These are phyloP conservation scores for Rosa persica DNA, from an alignment of 306 rosid genomes.

Conservation along the genomic window DNA sequence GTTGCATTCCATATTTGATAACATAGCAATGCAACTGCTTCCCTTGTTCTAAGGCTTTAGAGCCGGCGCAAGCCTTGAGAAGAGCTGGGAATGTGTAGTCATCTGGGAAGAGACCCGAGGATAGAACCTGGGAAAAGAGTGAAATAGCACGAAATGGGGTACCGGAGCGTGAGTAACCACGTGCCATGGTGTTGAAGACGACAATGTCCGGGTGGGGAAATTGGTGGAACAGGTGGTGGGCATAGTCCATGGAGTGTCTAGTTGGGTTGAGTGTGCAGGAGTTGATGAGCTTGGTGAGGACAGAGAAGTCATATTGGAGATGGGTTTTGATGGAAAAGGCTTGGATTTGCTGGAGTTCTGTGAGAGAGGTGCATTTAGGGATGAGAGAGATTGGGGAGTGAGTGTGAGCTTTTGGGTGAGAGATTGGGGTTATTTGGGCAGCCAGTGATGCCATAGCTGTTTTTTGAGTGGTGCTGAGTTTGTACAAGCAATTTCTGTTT, in stretches of 20 bases:
- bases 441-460: constrained; percentile 46
- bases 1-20: constrained; percentile 50
- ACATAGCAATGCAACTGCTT: constrained; percentile 68
- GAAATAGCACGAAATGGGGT: constrained; percentile 56
- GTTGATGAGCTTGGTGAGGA: constrained; percentile 58
- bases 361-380: constrained; percentile 62
- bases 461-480: not conserved
- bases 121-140: constrained; percentile 37
- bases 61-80: constrained; percentile 69
- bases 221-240: constrained; percentile 56
- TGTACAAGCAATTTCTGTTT: not conserved
- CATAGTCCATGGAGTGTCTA: constrained; percentile 50
- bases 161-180: constrained; percentile 61
- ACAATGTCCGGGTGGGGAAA: constrained; percentile 62
- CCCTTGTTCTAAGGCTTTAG: constrained; percentile 67
- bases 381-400: constrained; percentile 48
- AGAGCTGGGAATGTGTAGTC: constrained; percentile 78
- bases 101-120: constrained; percentile 57
- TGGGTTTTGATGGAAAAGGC: constrained; percentile 70
- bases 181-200: constrained; percentile 66
- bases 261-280: constrained; percentile 52
- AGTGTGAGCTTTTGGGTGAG: constrained; percentile 40
- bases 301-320: constrained; percentile 41
- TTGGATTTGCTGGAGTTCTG: constrained; percentile 69
- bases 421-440: constrained; percentile 33